A percentile compares a stretch with the other conserved stretches of the same genome.
Conservation (phyloP, 1,284 basidiomycete species). For the Fistulinella cinereoalba region DNA sequence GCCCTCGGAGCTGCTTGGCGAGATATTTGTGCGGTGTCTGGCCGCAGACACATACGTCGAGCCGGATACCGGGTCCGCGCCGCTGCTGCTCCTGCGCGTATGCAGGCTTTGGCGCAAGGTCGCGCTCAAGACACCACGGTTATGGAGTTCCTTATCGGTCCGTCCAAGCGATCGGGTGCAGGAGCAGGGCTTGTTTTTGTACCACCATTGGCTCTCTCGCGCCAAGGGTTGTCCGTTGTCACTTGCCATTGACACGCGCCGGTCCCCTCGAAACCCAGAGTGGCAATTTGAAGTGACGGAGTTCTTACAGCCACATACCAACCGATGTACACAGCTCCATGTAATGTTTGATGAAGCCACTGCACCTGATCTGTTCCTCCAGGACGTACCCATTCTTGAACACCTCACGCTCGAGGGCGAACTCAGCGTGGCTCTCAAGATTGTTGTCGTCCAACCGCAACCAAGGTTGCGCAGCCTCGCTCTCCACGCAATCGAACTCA, state of each 20-base stretch:
- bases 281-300: constrained; percentile 26
- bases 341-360: constrained; percentile 18
- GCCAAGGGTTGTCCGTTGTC: constrained; percentile 15
- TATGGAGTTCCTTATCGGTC: constrained; percentile 23
- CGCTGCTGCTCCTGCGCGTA: constrained; percentile 19
- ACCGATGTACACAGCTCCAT: constrained; percentile 8
- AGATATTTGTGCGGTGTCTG: constrained; percentile 38
- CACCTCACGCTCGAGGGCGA: constrained; percentile 21
- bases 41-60: constrained; percentile 21
- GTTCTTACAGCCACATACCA: constrained; percentile 20
- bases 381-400: constrained; percentile 18
- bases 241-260: constrained; percentile 20
- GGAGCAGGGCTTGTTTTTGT: constrained; percentile 15
- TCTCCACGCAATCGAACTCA: constrained; percentile 3
- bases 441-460: constrained; percentile 8
- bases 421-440: constrained; percentile 1
- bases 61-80: constrained; percentile 22
- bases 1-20: constrained; percentile 36
- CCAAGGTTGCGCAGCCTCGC: constrained; percentile 12
- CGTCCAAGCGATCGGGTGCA: constrained; percentile 9
- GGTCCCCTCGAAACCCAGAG: constrained; percentile 13
- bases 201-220: constrained; percentile 21
- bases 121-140: constrained; percentile 20
- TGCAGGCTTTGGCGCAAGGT: constrained; percentile 24
- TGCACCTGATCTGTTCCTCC: constrained; percentile 15